These are phyloP conservation scores for Xanthoconium purpureum DNA, from an alignment of 768 basidiomycete genomes.

Conservation along the genomic window DNA sequence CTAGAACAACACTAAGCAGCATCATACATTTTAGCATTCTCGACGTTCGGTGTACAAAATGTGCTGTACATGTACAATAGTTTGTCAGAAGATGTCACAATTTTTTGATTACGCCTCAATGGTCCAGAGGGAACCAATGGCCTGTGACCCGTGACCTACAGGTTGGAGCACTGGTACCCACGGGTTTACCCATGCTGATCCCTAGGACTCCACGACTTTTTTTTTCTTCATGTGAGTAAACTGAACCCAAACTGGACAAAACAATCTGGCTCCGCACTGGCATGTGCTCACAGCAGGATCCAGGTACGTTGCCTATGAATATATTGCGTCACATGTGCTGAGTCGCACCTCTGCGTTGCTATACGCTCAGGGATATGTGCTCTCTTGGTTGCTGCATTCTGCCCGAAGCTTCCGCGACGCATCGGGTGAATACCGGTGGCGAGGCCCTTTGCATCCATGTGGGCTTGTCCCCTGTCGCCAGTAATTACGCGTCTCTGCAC, in stretches of 20 bases:
- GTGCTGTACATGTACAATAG: too few species aligned
- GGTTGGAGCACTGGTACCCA: too few species aligned
- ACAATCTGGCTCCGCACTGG: background rate
- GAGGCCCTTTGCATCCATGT: conserved; percentile 2
- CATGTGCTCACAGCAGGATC: background rate
- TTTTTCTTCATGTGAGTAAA: background rate
- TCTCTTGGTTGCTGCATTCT: background rate
- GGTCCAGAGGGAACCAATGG: too few species aligned
- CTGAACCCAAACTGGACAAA: background rate
- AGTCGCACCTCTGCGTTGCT: background rate
- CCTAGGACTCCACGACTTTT: too few species aligned
- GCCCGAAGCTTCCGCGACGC: too few species aligned
- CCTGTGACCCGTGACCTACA: too few species aligned
- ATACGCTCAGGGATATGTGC: background rate
- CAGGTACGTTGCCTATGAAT: background rate
- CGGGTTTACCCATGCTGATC: too few species aligned
- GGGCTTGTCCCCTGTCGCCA: background rate
- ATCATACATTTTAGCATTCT: too few species aligned
- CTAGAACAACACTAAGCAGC: too few species aligned
- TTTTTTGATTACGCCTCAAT: too few species aligned
- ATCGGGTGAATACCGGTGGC: background rate
- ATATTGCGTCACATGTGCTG: background rate
- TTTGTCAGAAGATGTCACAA: too few species aligned
- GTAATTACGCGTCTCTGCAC: background rate
- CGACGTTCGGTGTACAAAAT: too few species aligned